A percentile compares a stretch with the other conserved stretches of the same genome.
Evolutionary conservation across 371 early-diverging fungal genomes (phyloP).

Genomic region (Mucor sp.): DNA sequence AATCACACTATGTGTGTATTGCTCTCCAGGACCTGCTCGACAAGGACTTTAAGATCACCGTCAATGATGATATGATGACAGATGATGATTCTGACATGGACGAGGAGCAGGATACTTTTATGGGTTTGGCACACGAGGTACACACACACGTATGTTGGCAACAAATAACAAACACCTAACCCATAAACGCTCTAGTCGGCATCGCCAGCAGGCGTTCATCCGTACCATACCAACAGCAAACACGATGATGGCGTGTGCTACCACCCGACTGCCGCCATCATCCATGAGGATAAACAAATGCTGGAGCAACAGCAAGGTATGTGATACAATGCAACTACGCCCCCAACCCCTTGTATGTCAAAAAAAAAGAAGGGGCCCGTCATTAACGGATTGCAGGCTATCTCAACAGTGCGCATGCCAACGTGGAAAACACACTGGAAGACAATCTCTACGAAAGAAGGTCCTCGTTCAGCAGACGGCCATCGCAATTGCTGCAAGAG

Average conservation of each 20-base stretch:
- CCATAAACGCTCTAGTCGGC: neutral
- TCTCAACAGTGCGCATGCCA: neutral
- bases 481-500: constrained; percentile 16
- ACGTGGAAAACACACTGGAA: constrained; percentile 3
- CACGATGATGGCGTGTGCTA: neutral
- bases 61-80: constrained; percentile 18
- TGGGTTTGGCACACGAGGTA: constrained; percentile 10
- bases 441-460: constrained; percentile 11
- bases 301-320: constrained; percentile 2
- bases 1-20: too few relatives aligned
- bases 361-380: constrained; percentile 1
- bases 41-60: neutral
- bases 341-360: neutral
- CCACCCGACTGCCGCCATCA: constrained; percentile 9
- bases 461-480: constrained; percentile 6
- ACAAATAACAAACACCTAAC: neutral
- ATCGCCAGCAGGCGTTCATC: neutral
- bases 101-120: constrained; percentile 23
- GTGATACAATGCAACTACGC: constrained; percentile 1
- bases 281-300: constrained; percentile 2
- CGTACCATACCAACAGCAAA: neutral
- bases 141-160: neutral
- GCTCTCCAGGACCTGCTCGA: neutral
- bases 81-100: constrained; percentile 37
- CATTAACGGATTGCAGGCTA: neutral